Conservation (phyloP, 768 basidiomycete species). For the Scleroderma bovista region DNA sequence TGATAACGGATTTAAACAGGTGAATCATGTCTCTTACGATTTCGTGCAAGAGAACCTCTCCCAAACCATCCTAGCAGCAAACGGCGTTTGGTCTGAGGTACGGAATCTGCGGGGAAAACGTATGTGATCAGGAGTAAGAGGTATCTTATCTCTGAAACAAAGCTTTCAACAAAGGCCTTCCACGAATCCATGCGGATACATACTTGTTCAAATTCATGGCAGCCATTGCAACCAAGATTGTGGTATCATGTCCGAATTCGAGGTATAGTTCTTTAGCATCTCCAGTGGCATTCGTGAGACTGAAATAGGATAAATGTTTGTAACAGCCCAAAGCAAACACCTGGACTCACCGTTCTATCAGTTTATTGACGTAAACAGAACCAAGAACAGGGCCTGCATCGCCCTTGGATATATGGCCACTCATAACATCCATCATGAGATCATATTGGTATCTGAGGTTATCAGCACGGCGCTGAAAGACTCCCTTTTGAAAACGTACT, state of each 20-base stretch:
- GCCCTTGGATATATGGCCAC: slow-evolving; percentile 30
- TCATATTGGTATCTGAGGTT: slow-evolving; percentile 35
- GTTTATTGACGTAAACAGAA: slow-evolving; percentile 33
- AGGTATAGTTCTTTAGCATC: slow-evolving; percentile 31
- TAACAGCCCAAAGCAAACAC: background rate
- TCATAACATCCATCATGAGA: slow-evolving; percentile 33
- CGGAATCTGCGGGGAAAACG: slow-evolving; percentile 29
- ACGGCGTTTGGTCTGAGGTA: slow-evolving; percentile 38
- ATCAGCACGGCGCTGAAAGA: background rate
- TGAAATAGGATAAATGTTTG: slow-evolving; percentile 1
- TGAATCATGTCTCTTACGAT: slow-evolving; percentile 18
- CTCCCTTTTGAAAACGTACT: slow-evolving; percentile 20
- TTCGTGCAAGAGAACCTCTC: slow-evolving; percentile 35
- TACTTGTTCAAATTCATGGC: slow-evolving; percentile 35
- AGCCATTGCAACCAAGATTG: slow-evolving; percentile 34
- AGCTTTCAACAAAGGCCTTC: slow-evolving; percentile 4
- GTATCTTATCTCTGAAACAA: slow-evolving; percentile 25
- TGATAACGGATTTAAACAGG: background rate
- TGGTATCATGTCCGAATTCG: slow-evolving; percentile 40
- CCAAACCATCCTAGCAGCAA: slow-evolving; percentile 41
- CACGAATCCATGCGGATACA: slow-evolving; percentile 16
- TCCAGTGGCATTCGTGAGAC: slow-evolving; percentile 31
- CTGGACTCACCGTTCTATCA: slow-evolving; percentile 32
- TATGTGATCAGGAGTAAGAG: slow-evolving; percentile 26
- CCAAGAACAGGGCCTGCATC: slow-evolving; percentile 33